These are phyloP conservation scores for Pseudonitzschia pungens DNA, from an alignment of 108 stramenopile species.

Conservation along the genomic window DNA sequence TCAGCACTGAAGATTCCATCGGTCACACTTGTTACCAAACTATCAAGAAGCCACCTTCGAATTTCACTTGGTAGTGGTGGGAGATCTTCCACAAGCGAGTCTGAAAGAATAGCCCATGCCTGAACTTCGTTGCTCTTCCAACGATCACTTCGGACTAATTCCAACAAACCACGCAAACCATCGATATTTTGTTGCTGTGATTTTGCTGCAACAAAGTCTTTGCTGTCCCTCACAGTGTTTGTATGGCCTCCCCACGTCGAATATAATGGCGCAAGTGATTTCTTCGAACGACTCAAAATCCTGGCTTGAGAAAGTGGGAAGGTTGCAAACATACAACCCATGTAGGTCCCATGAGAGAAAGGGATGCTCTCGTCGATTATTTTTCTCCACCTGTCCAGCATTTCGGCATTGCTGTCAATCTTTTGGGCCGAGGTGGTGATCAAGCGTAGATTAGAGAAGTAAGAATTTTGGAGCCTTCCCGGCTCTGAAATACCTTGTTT, in stretches of 20 bases:
- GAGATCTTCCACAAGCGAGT: slow-evolving; percentile 22
- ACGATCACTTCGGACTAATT: slow-evolving; percentile 11
- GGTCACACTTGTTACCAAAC: slow-evolving; percentile 7
- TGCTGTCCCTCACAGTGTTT: neutral
- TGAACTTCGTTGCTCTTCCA: slow-evolving; percentile 19
- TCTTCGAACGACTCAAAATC: slow-evolving; percentile 14
- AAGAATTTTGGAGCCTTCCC: slow-evolving; percentile 1
- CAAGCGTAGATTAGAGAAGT: neutral
- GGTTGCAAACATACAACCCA: neutral
- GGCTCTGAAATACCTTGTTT: slow-evolving; percentile 1
- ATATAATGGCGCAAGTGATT: slow-evolving; percentile 4
- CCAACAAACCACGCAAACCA: slow-evolving; percentile 28
- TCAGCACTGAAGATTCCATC: slow-evolving; percentile 11
- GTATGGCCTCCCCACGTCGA: neutral
- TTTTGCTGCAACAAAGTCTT: neutral
- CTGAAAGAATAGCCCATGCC: slow-evolving; percentile 28
- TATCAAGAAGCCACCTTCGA: slow-evolving; percentile 26
- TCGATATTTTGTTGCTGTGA: neutral
- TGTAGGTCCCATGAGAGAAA: neutral
- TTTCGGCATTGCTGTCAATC: neutral
- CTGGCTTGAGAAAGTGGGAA: neutral
- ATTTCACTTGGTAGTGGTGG: slow-evolving; percentile 14
- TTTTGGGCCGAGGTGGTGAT: slow-evolving; percentile 5
- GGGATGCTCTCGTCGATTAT: neutral
- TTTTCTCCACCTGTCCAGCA: neutral